Conservation (phyloP, 2,329 filamentous ascomycete genomes). For the Metarhizium sp. region DNA sequence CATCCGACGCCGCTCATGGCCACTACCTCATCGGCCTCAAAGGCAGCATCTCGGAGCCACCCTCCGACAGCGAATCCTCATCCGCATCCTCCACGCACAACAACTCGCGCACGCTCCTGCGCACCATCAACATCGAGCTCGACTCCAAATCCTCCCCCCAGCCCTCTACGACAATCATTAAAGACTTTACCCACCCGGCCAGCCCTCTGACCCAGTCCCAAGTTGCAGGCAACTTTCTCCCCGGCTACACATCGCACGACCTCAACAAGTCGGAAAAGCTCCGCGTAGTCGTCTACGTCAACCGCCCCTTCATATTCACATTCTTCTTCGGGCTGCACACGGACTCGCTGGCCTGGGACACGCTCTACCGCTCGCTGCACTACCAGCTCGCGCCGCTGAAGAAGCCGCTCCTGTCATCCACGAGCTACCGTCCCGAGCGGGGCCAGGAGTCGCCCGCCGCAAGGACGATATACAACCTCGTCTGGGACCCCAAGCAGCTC, state of each 20-base stretch:
- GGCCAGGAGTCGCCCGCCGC: background rate
- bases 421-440: conserved; percentile 44
- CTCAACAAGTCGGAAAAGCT: conserved; percentile 47
- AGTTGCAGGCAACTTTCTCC: conserved; percentile 22
- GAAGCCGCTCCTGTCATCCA: conserved; percentile 47
- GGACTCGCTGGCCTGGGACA: conserved; percentile 44
- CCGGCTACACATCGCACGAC: conserved; percentile 32
- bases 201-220: conserved; percentile 23
- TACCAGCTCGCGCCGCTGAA: conserved; percentile 50
- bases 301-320: conserved; percentile 67
- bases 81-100: conserved; percentile 21
- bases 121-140: conserved; percentile 60
- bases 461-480: conserved; percentile 45
- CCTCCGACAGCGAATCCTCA: conserved; percentile 13
- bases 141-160: conserved; percentile 29
- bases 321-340: conserved; percentile 58
- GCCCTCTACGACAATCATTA: conserved; percentile 34
- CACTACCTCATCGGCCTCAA: conserved; percentile 60
- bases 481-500: conserved; percentile 30
- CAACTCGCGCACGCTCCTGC: conserved; percentile 48
- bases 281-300: conserved; percentile 63
- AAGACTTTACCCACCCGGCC: conserved; percentile 31
- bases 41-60: conserved; percentile 48
- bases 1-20: conserved; percentile 26
- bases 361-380: conserved; percentile 50